Conservation (phyloP, 768 basidiomycete genomes). For the Mycena polygramma region DNA sequence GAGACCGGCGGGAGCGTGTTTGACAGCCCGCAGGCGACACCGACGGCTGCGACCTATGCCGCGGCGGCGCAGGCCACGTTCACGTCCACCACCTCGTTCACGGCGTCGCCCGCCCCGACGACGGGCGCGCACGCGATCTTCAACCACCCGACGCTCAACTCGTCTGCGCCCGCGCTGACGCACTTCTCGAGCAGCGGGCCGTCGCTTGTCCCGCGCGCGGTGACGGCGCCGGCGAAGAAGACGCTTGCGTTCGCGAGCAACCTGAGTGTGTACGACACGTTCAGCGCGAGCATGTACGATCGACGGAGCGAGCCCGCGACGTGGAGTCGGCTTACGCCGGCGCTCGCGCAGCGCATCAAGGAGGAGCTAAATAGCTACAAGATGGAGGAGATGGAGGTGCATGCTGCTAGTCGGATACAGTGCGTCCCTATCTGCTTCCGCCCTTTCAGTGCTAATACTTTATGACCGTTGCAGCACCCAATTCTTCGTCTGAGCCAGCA, state of each 20-base stretch:
- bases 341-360: conserved; percentile 96
- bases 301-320: conserved; percentile 96
- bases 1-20: conserved; percentile 23
- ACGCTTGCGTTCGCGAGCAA: conserved; percentile 88
- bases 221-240: conserved; percentile 77
- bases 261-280: conserved; percentile 97
- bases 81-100: conserved; percentile 23
- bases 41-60: conserved; percentile 34
- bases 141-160: conserved; percentile 85
- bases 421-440: conserved; percentile 52
- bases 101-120: background rate
- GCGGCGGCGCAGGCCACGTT: conserved; percentile 2
- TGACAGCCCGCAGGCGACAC: conserved; percentile 35
- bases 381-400: conserved; percentile 99
- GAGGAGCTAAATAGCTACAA: conserved; percentile 98
- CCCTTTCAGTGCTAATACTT: conserved; percentile 41
- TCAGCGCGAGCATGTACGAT: conserved; percentile 91
- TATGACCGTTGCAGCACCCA: conserved; percentile 70
- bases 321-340: conserved; percentile 95
- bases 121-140: conserved; percentile 64
- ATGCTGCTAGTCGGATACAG: conserved; percentile 93
- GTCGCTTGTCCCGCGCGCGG: conserved; percentile 77
- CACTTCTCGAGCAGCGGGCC: conserved; percentile 53
- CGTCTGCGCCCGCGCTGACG: conserved; percentile 90
- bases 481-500: conserved; percentile 79